Percentiles rank a stretch among this genome's conserved stretches.
Evolutionary conservation across 495 filamentous ascomycete genomes (phyloP).

Genomic region (Penicillium desertorum): DNA sequence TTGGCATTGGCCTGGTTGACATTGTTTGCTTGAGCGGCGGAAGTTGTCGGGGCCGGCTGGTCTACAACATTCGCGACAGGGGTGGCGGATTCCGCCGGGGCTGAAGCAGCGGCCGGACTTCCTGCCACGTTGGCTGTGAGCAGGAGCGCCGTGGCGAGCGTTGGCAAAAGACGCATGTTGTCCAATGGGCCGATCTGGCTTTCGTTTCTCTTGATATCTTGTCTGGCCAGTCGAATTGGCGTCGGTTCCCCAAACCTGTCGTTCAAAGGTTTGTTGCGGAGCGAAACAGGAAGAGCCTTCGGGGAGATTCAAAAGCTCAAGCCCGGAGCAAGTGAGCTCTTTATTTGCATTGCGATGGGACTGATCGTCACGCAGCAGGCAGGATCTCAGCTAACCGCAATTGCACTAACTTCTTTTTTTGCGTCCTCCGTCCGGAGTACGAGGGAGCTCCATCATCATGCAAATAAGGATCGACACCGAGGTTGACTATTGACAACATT

Average conservation of each 20-base stretch:
- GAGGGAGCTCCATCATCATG: conserved; percentile 11
- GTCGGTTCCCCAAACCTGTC: conserved; percentile 22
- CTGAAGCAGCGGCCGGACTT: conserved; percentile 14
- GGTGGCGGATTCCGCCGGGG: conserved; percentile 1
- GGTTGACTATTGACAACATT: conserved; percentile 14
- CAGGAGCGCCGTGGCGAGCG: conserved; percentile 27
- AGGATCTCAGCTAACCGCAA: conserved; percentile 15
- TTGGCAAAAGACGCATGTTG: conserved; percentile 33
- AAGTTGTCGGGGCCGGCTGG: conserved; percentile 4
- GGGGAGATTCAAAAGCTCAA: conserved; percentile 2
- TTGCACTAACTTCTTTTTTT: conserved; percentile 1
- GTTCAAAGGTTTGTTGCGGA: conserved; percentile 24
- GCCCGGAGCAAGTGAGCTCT: conserved; percentile 21
- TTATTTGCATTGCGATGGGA: conserved; percentile 23
- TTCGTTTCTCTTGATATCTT: conserved; percentile 12
- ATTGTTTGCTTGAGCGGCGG: conserved; percentile 4
- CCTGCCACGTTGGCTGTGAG: conserved; percentile 26
- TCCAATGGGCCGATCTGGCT: conserved; percentile 14
- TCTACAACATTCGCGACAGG: neutral
- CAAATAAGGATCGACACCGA: conserved; percentile 27
- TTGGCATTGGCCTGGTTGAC: conserved; percentile 8
- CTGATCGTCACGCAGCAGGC: conserved; percentile 23
- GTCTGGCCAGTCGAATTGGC: conserved; percentile 15
- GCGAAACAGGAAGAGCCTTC: conserved; percentile 25
- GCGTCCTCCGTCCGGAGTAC: neutral